Conservation (phyloP, 2,329 filamentous ascomycete species). For the Aspergillus sp. region DNA sequence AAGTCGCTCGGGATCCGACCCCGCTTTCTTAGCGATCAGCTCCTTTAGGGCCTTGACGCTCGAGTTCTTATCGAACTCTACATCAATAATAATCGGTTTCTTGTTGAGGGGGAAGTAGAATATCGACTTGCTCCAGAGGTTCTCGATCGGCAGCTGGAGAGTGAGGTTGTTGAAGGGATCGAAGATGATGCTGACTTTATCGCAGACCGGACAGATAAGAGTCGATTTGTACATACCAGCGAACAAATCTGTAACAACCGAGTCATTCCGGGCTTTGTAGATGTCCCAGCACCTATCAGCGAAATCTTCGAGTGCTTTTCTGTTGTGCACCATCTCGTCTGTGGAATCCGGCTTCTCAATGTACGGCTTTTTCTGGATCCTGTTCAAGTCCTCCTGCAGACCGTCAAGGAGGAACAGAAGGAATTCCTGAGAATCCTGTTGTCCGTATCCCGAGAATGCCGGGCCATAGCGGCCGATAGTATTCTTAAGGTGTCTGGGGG, state of each 20-base stretch:
- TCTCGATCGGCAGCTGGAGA: constrained; percentile 83
- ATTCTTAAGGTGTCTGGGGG: constrained; percentile 78
- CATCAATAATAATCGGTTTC: constrained; percentile 66
- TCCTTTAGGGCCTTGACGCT: constrained; percentile 56
- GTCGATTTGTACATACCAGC: constrained; percentile 99
- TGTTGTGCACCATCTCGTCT: constrained; percentile 88
- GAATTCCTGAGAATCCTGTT: constrained; percentile 98
- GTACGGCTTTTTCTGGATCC: constrained; percentile 93
- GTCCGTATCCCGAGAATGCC: constrained; percentile 88
- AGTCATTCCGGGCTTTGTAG: constrained; percentile 89
- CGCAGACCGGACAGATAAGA: constrained; percentile 83
- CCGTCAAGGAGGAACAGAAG: constrained; percentile 92
- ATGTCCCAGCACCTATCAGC: constrained; percentile 89
- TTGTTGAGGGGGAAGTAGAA: constrained; percentile 76
- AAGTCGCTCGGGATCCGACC: constrained; percentile 57
- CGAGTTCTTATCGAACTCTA: constrained; percentile 72
- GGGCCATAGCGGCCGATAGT: constrained; percentile 78
- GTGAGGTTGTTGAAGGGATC: constrained; percentile 96
- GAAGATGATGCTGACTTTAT: constrained; percentile 97
- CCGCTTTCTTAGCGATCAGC: constrained; percentile 55
- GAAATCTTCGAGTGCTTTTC: constrained; percentile 75
- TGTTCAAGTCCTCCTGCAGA: constrained; percentile 90
- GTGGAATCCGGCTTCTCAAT: constrained; percentile 97
- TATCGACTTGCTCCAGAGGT: constrained; percentile 72
- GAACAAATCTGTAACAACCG: constrained; percentile 91